Evolutionary conservation across 371 early-diverging fungal species (phyloP).

Genomic region (Mortierella sp.): DNA sequence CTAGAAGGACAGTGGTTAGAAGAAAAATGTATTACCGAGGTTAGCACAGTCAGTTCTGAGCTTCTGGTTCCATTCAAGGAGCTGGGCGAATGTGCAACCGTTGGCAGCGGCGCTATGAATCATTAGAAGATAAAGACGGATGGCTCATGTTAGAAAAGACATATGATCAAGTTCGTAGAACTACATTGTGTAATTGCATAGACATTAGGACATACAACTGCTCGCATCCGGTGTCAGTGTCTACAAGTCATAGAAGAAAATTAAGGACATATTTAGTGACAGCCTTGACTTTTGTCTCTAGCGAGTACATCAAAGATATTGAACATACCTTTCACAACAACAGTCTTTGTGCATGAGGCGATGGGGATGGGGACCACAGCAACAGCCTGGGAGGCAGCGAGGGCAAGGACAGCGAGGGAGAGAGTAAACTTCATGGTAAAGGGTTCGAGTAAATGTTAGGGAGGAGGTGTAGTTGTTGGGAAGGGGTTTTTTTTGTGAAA

Average conservation of each 20-base stretch:
- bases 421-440: slow-evolving; percentile 33
- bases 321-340: slow-evolving; percentile 30
- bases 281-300: not conserved
- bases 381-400: slow-evolving; percentile 39
- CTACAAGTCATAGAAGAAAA: not conserved
- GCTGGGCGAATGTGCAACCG: slow-evolving; percentile 19
- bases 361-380: slow-evolving; percentile 41
- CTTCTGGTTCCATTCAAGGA: slow-evolving; percentile 35
- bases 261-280: not conserved
- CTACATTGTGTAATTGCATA: not conserved
- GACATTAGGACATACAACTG: not conserved
- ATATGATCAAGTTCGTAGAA: too few species aligned
- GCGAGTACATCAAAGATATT: not conserved
- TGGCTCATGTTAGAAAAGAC: not conserved
- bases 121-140: too few species aligned
- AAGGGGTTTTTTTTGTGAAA: slow-evolving; percentile 13
- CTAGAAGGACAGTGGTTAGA: not conserved
- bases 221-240: slow-evolving; percentile 7
- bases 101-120: slow-evolving; percentile 6
- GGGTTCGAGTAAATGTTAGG: not conserved
- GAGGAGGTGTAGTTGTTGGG: not conserved
- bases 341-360: slow-evolving; percentile 27
- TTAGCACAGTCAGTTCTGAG: slow-evolving; percentile 26
- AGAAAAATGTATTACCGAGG: slow-evolving; percentile 10
- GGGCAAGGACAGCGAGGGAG: slow-evolving; percentile 28